A percentile compares a stretch with the other conserved stretches of the same genome.
Evolutionary conservation across 108 stramenopile genomes (phyloP).

Genomic region (Nannochloropsis salina): DNA sequence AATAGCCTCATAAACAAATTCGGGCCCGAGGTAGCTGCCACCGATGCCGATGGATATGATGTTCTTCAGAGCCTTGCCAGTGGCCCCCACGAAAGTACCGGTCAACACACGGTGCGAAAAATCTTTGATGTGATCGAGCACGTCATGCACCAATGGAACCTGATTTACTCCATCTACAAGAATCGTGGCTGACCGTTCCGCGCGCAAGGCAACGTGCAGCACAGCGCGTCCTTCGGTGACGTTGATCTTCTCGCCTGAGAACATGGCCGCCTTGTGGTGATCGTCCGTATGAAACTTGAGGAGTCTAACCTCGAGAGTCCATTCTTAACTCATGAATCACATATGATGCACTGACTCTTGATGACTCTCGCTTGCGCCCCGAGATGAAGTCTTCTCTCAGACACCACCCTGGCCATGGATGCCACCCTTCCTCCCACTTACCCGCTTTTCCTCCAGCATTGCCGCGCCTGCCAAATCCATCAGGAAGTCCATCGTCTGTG

Average conservation of each 20-base stretch:
- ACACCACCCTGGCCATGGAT: no score
- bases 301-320: no score
- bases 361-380: no score
- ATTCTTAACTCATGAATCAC: no score
- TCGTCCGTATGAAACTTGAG: neutral
- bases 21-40: slow-evolving; percentile 93
- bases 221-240: slow-evolving; percentile 94
- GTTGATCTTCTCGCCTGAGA: slow-evolving; percentile 85
- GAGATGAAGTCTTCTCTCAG: no score
- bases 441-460: slow-evolving; percentile 34
- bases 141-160: slow-evolving; percentile 69
- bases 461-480: slow-evolving; percentile 43
- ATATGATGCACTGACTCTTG: no score
- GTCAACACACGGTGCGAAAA: slow-evolving; percentile 82
- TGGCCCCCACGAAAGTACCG: slow-evolving; percentile 79
- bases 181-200: slow-evolving; percentile 60
- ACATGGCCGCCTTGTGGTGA: slow-evolving; percentile 62
- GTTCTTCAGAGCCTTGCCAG: slow-evolving; percentile 85
- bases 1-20: slow-evolving; percentile 91
- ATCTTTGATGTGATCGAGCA: slow-evolving; percentile 72
- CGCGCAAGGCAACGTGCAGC: slow-evolving; percentile 90
- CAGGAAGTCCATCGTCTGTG: slow-evolving; percentile 31
- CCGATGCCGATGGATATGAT: slow-evolving; percentile 97
- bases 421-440: neutral
- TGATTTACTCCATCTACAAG: slow-evolving; percentile 61